Evolutionary conservation across 345 rosid species (phyloP).

Genomic region (Citrus sinensis): DVS_A1.0 CM039168.1:2143001-2143500

Average conservation of each 20-base stretch:
- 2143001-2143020: constrained; percentile 11
- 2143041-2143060: constrained; percentile 22
- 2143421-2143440: constrained; percentile 39
- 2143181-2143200: background rate
- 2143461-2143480: constrained; percentile 13
- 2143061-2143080: constrained; percentile 17
- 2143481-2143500: background rate
- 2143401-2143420: constrained; percentile 10
- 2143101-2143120: constrained; percentile 56
- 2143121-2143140: constrained; percentile 55
- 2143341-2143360: constrained; percentile 18
- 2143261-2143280: constrained; percentile 8
- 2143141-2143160: constrained; percentile 29
- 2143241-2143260: background rate
- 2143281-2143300: constrained; percentile 12
- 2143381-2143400: constrained; percentile 25
- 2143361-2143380: constrained; percentile 20
- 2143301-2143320: constrained; percentile 27
- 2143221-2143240: no score
- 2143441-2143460: constrained; percentile 17
- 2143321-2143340: constrained; percentile 18
- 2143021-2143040: constrained; percentile 34
- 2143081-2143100: constrained; percentile 21
- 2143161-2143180: constrained; percentile 59
- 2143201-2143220: no score